These are phyloP conservation scores for Lactarius hatsudake DNA, from an alignment of 768 basidiomycete species.

Conservation along the genomic window DNA sequence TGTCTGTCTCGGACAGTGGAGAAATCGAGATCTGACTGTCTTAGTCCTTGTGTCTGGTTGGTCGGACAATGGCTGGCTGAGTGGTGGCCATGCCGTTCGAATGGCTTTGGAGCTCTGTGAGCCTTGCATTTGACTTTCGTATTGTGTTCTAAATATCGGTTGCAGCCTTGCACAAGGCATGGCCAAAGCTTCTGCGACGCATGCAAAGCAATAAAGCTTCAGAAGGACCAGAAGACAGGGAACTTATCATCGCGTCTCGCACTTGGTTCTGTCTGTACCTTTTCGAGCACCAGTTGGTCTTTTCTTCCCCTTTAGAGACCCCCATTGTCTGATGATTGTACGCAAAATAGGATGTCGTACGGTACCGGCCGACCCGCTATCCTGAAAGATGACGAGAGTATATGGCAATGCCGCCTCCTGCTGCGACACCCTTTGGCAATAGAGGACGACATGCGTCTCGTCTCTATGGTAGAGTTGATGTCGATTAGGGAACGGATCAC, in stretches of 20 bases:
- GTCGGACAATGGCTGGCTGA: constrained; percentile 95
- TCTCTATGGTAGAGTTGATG: constrained; percentile 93
- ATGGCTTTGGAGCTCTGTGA: constrained; percentile 94
- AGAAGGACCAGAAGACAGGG: constrained; percentile 60
- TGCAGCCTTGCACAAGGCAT: constrained; percentile 86
- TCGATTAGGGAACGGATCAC: constrained; percentile 83
- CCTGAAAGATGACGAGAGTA: constrained; percentile 89
- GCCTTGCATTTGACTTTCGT: constrained; percentile 28
- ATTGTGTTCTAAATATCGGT: background rate
- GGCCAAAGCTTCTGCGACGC: constrained; percentile 74
- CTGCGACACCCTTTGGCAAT: constrained; percentile 86
- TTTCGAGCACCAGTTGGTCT: constrained; percentile 87
- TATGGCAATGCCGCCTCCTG: constrained; percentile 73
- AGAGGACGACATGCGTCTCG: constrained; percentile 91
- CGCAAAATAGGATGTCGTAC: constrained; percentile 73
- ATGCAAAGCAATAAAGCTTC: constrained; percentile 69
- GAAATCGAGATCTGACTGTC: constrained; percentile 7
- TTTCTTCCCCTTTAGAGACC: background rate
- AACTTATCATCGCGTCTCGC: constrained; percentile 76
- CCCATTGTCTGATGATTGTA: background rate
- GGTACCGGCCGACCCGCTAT: constrained; percentile 93
- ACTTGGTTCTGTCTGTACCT: constrained; percentile 94
- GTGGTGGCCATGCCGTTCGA: constrained; percentile 92
- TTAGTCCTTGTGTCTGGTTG: constrained; percentile 88
- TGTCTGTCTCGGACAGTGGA: background rate